Evolutionary conservation across 768 basidiomycete species (phyloP).

Genomic region (Tephrocybe rancida): DNA sequence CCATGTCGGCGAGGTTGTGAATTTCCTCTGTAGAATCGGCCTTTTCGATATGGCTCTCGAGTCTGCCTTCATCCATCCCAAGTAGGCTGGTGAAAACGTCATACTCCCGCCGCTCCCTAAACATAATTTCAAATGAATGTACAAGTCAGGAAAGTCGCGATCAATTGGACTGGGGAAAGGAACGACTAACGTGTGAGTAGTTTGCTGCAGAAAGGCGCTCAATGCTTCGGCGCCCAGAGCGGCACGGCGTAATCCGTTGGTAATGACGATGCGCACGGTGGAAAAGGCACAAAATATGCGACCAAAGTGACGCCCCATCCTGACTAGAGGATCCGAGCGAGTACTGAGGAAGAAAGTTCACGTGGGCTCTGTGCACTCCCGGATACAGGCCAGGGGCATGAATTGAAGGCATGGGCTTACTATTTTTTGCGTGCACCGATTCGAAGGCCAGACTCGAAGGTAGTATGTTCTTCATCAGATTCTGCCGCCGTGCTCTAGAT

Average conservation of each 20-base stretch:
- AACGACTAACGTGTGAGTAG: too few species aligned
- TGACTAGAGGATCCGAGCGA: constrained; percentile 17
- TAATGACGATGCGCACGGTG: constrained; percentile 17
- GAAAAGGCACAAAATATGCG: constrained; percentile 6
- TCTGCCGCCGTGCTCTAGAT: too few species aligned
- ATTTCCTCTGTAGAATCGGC: too few species aligned
- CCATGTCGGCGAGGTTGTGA: constrained; percentile 15
- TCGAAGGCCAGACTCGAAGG: too few species aligned
- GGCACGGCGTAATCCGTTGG: constrained; percentile 13
- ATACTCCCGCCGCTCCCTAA: constrained; percentile 16
- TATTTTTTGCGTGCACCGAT: neutral
- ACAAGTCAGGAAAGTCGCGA: too few species aligned
- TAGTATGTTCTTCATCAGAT: too few species aligned
- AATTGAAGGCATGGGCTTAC: too few species aligned
- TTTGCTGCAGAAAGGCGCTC: neutral
- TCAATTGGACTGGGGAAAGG: too few species aligned
- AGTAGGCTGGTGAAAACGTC: constrained; percentile 6
- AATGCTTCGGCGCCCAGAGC: neutral
- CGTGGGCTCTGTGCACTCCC: too few species aligned
- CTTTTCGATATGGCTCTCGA: neutral
- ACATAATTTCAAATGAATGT: neutral
- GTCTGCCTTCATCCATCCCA: neutral
- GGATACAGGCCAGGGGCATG: too few species aligned
- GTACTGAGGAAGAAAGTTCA: neutral
- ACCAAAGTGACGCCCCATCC: constrained; percentile 24